Conservation (phyloP, 345 rosid genomes). For the Raphanus sativus region DNA sequence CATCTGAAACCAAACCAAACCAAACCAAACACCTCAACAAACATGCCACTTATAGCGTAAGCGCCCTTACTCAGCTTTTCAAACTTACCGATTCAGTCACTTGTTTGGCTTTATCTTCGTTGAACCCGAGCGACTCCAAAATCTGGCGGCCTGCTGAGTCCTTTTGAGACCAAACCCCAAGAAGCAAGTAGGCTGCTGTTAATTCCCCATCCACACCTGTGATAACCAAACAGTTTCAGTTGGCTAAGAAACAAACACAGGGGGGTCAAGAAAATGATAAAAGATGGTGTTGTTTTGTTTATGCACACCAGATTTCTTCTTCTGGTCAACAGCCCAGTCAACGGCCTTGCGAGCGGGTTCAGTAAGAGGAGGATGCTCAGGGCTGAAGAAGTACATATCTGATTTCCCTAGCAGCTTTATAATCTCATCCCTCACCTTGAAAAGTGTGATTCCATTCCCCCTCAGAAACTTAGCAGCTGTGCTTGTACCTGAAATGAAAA, state of each 20-base stretch:
- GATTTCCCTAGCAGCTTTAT: conserved; percentile 76
- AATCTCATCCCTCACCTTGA: conserved; percentile 70
- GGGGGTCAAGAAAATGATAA: not conserved
- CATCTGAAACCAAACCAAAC: conserved; percentile 50
- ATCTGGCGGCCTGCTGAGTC: conserved; percentile 78
- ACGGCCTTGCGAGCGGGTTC: conserved; percentile 80
- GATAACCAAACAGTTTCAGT: conserved; percentile 15
- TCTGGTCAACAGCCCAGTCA: conserved; percentile 86
- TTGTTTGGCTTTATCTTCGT: conserved; percentile 81
- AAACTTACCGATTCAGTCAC: conserved; percentile 60
- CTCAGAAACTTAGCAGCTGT: conserved; percentile 83
- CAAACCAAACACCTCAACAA: not conserved
- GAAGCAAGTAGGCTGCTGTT: conserved; percentile 67
- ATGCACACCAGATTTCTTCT: conserved; percentile 74
- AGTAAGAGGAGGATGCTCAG: conserved; percentile 85
- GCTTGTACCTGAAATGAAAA: conserved; percentile 62
- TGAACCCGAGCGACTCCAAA: conserved; percentile 64
- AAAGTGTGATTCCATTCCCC: conserved; percentile 70
- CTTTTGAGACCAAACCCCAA: conserved; percentile 78
- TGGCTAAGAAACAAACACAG: conserved; percentile 23
- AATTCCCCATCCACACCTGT: conserved; percentile 76
- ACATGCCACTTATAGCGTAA: not conserved
- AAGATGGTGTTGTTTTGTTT: not conserved
- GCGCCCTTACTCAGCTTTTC: not conserved
- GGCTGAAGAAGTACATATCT: conserved; percentile 68